Percentiles rank a stretch among this genome's conserved stretches.
Evolutionary conservation across 1,284 basidiomycete species (phyloP).

Genomic region (Chondrostereum purpureum): DNA sequence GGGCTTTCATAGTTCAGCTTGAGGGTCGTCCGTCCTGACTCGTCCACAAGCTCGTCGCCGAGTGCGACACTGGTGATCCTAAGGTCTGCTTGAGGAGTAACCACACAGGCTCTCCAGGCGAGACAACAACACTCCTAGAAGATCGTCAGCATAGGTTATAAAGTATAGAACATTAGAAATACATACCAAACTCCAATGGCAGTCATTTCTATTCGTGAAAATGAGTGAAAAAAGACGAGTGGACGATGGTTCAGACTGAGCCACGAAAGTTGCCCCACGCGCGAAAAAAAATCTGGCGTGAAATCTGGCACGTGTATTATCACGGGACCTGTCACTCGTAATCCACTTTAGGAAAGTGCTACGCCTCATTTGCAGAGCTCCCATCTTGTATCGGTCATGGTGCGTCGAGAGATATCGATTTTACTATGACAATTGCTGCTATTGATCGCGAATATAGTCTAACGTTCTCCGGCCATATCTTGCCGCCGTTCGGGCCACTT

Average conservation of each 20-base stretch:
- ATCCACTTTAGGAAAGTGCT: conserved; percentile 25
- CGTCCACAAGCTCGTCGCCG: conserved; percentile 64
- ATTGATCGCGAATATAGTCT: too few species aligned
- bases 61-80: conserved; percentile 82
- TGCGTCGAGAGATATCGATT: conserved; percentile 6
- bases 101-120: conserved; percentile 57
- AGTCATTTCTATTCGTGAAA: too few species aligned
- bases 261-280: too few species aligned
- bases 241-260: too few species aligned
- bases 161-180: conserved; percentile 5
- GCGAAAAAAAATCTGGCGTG: neutral
- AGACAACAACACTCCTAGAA: conserved; percentile 53
- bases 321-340: conserved; percentile 20
- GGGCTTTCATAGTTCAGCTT: conserved; percentile 64
- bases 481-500: conserved; percentile 88
- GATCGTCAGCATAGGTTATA: conserved; percentile 6
- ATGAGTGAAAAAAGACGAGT: too few species aligned
- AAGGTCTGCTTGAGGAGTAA: conserved; percentile 68
- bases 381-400: conserved; percentile 15
- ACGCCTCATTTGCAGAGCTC: too few species aligned
- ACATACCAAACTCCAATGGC: conserved; percentile 60
- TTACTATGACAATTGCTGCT: conserved; percentile 3
- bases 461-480: conserved; percentile 91
- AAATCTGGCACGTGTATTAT: conserved; percentile 4
- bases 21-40: conserved; percentile 66